Evolutionary conservation across 179 eudicot species (phyloP).

Genomic region (Patellifolia procumbens): DNA sequence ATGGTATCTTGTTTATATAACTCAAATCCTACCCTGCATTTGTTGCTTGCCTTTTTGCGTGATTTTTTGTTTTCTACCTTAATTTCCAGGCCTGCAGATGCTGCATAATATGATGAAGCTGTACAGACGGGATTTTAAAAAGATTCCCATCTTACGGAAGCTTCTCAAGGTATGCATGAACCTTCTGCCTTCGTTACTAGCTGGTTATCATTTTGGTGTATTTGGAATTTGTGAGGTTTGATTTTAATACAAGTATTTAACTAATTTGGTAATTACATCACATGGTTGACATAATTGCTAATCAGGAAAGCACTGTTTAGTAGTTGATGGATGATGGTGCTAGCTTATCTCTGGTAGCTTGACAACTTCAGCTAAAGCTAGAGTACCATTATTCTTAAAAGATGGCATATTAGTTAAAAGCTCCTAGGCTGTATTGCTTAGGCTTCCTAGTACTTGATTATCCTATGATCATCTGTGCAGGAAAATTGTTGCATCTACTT

Average conservation of each 20-base stretch:
- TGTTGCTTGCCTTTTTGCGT: slow-evolving; percentile 10
- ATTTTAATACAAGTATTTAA: not conserved
- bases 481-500: not conserved
- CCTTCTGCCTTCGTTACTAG: not conserved
- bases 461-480: not conserved
- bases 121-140: slow-evolving; percentile 68
- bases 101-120: slow-evolving; percentile 90
- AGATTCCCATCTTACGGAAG: slow-evolving; percentile 89
- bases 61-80: slow-evolving; percentile 23
- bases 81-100: slow-evolving; percentile 82
- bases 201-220: not conserved
- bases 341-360: not conserved
- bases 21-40: not conserved
- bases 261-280: not conserved
- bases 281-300: not conserved
- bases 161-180: slow-evolving; percentile 72
- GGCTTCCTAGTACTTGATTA: not conserved
- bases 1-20: slow-evolving; percentile 51
- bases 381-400: not conserved
- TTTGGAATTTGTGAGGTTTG: not conserved
- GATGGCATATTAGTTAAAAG: not conserved
- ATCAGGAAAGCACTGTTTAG: too few relatives aligned
- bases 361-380: not conserved
- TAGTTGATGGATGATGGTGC: not conserved
- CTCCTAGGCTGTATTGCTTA: not conserved